Conservation (phyloP, 768 basidiomycete species). For the Rhizopogon vesiculosus region DNA sequence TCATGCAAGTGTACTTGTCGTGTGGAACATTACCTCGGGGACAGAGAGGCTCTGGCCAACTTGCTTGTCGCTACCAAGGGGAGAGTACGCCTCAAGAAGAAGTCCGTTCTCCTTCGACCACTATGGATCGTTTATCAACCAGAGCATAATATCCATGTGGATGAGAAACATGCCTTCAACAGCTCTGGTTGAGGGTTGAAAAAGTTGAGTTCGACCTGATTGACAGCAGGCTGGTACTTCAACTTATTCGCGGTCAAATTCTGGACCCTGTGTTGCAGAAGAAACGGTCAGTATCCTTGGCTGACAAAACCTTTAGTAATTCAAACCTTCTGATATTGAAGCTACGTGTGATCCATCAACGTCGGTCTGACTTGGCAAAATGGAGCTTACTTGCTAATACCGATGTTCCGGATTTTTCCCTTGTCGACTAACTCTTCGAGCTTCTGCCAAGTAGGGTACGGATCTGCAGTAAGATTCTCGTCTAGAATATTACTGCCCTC, state of each 20-base stretch:
- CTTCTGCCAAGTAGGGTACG: slow-evolving; percentile 77
- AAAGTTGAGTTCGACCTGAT: slow-evolving; percentile 78
- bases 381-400: slow-evolving; percentile 67
- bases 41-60: slow-evolving; percentile 55
- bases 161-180: slow-evolving; percentile 44
- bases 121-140: slow-evolving; percentile 21
- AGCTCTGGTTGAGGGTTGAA: slow-evolving; percentile 76
- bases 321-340: slow-evolving; percentile 54
- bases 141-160: background rate
- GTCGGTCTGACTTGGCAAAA: background rate
- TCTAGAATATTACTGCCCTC: slow-evolving; percentile 45
- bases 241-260: slow-evolving; percentile 60
- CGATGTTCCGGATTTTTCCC: slow-evolving; percentile 76
- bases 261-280: slow-evolving; percentile 34
- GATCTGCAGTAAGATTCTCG: slow-evolving; percentile 55
- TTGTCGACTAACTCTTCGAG: slow-evolving; percentile 74
- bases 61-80: slow-evolving; percentile 58
- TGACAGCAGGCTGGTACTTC: slow-evolving; percentile 61
- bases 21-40: slow-evolving; percentile 38
- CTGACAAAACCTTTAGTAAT: background rate
- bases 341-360: slow-evolving; percentile 20
- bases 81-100: slow-evolving; percentile 74
- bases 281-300: background rate
- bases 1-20: background rate
- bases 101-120: slow-evolving; percentile 65